These are phyloP conservation scores for Dendrobium officinale DNA, from an alignment of 106 monocot genomes.

Conservation along the genomic window DNA sequence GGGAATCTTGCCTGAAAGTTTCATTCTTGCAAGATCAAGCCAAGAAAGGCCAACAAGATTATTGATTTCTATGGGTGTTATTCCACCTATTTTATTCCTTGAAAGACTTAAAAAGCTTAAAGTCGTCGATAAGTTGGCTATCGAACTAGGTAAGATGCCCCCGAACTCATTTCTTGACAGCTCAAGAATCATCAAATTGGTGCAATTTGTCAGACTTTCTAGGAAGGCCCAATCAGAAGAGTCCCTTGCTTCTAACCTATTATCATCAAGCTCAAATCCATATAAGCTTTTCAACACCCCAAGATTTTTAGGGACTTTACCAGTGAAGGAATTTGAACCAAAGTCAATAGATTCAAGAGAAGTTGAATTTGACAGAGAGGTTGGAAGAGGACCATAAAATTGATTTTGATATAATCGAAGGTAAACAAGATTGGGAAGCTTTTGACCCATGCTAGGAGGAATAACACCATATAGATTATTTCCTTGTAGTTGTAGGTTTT, in stretches of 20 bases:
- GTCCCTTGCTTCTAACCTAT: background rate
- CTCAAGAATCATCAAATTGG: background rate
- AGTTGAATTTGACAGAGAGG: slow-evolving; percentile 12
- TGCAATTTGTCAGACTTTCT: background rate
- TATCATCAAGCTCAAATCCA: background rate
- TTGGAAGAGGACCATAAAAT: slow-evolving; percentile 13
- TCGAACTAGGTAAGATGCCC: background rate
- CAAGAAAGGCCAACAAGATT: background rate
- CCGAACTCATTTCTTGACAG: background rate
- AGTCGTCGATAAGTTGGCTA: background rate
- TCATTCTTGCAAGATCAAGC: background rate
- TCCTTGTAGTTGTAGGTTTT: background rate
- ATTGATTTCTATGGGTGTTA: background rate
- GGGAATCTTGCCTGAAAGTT: background rate
- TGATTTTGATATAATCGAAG: slow-evolving; percentile 21
- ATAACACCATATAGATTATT: slow-evolving; percentile 22
- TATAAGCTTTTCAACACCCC: slow-evolving; percentile 13
- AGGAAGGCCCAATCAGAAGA: background rate
- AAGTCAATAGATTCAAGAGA: slow-evolving; percentile 9
- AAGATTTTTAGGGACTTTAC: slow-evolving; percentile 25
- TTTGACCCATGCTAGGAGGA: slow-evolving; percentile 8
- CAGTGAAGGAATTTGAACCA: slow-evolving; percentile 14
- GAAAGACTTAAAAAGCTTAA: background rate
- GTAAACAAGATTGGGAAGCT: background rate
- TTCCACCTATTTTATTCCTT: background rate